Evolutionary conservation across 2,329 filamentous ascomycete genomes (phyloP).

Genomic region (Diaporthe destruens): DNA sequence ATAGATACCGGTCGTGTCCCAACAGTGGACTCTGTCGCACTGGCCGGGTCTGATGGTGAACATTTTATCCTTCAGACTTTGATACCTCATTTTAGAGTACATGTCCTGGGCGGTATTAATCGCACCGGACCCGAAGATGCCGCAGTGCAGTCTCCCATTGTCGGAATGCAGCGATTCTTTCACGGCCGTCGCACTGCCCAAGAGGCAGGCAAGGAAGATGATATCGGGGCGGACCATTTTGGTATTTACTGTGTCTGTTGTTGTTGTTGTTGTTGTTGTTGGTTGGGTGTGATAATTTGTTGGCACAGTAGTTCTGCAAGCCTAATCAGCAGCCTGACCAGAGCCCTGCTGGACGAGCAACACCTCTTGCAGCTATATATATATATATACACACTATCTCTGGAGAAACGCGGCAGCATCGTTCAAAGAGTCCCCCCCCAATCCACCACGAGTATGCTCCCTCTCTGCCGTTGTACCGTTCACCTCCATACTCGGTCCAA

Average conservation of each 20-base stretch:
- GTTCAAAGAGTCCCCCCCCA: slow-evolving; percentile 13
- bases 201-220: slow-evolving; percentile 15
- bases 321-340: neutral
- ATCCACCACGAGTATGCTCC: neutral
- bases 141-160: slow-evolving; percentile 36
- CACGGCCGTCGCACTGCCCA: neutral
- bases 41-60: neutral
- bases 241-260: neutral
- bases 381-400: neutral
- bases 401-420: neutral
- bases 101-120: slow-evolving; percentile 13
- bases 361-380: neutral
- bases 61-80: slow-evolving; percentile 11
- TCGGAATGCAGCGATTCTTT: slow-evolving; percentile 2
- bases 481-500: neutral
- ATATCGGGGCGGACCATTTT: neutral
- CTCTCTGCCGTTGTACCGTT: neutral
- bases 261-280: neutral
- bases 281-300: too few species aligned
- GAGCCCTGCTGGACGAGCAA: neutral
- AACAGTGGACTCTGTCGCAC: slow-evolving; percentile 36
- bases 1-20: slow-evolving; percentile 35
- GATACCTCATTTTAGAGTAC: slow-evolving; percentile 10
- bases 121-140: slow-evolving; percentile 29
- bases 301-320: too few species aligned